Evolutionary conservation across 768 basidiomycete species (phyloP), one percentile per base, ranked within the genome.

Genomic region (Hemileccinum rubropunctum): DNA sequence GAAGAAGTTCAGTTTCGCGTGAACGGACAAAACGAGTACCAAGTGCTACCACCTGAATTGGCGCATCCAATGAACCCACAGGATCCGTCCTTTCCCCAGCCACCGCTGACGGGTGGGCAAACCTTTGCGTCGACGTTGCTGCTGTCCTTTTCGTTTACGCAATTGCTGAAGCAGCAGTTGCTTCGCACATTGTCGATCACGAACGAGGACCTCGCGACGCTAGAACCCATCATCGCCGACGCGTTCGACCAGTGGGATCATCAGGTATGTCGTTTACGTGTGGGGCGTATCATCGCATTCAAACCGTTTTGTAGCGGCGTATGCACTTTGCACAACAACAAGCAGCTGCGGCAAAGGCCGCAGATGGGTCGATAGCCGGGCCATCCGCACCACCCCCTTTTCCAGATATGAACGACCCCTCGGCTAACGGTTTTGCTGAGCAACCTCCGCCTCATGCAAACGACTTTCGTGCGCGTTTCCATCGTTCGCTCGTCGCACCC

Each of bases 221-320:
- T 92, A 43, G 86, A 91, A 61, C 86, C 88, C 23, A 73, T 89
- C 58, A 84, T 92, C 40, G 88, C 90, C 6, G 83, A 86, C 39
- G 88, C 88, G 15, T 92, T 88, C 79, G 90, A 92, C 50, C 84
- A 86, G 35, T 92, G 90, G 90, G 84, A 91, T 59, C 81, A 83
- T 57, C 84, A 85, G 66, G 88, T 90, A 61, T 49, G 79, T 65
- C 26, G 2, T 2, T 30, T n/a, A 33, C 17, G 23, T 8, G 37
- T 28, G 27, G 27, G 32, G 21, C n/a, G 18, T 32, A 20, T 28
- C 44, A 14, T 38, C 9, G 9, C 12, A 11, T 43, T 63, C 40
- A 48, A 23, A 17, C 13, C 7, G 39, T 30, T n/a, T 42, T 26
- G 23, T 30, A 80, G 79, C 75, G 79, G 42, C 74, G 72, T 1